phyloP scores from a whole-genome alignment of 2,329 filamentous ascomycete genomes.

The Clarireedia homoeocarpa region DNA sequence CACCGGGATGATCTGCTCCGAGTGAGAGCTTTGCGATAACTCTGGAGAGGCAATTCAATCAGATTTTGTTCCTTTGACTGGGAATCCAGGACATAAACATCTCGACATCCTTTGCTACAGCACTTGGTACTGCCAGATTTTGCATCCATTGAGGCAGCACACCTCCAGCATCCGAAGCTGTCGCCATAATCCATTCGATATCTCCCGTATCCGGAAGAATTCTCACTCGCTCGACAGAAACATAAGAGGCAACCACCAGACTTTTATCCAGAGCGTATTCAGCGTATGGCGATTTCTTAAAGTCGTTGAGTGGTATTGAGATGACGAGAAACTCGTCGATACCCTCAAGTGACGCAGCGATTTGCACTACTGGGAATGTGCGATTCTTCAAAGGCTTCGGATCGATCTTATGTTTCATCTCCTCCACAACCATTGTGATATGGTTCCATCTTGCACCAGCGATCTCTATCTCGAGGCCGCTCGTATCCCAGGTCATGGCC shows the following conservation, averaged over 20 bases:
- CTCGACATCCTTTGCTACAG: constrained; percentile 64
- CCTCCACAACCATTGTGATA: constrained; percentile 45
- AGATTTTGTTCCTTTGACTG: constrained; percentile 13
- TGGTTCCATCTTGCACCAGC: constrained; percentile 36
- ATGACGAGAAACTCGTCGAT: constrained; percentile 45
- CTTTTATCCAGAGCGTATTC: constrained; percentile 35
- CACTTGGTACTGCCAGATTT: constrained; percentile 51
- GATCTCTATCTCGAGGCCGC: constrained; percentile 33
- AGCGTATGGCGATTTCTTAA: constrained; percentile 29
- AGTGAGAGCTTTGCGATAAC: too few species aligned
- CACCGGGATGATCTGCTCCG: too few species aligned
- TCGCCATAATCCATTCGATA: constrained; percentile 73
- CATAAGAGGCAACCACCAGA: constrained; percentile 52
- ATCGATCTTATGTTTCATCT: constrained; percentile 58
- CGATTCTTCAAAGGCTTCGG: constrained; percentile 53
- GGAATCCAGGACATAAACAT: constrained; percentile 57
- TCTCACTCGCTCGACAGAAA: constrained; percentile 53
- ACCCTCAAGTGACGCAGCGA: constrained; percentile 40
- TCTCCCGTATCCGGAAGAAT: constrained; percentile 28
- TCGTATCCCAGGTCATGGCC: constrained; percentile 40
- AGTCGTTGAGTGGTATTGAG: constrained; percentile 45
- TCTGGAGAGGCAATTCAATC: too few species aligned
- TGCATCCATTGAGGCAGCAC: constrained; percentile 59
- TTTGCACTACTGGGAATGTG: constrained; percentile 58
- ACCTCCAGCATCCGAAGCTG: constrained; percentile 62